Percentiles rank a stretch among this genome's conserved stretches.
These are phyloP conservation scores for Carex littledalei DNA, from an alignment of 176 grass and related monocot genomes.

Conservation along the genomic window DNA sequence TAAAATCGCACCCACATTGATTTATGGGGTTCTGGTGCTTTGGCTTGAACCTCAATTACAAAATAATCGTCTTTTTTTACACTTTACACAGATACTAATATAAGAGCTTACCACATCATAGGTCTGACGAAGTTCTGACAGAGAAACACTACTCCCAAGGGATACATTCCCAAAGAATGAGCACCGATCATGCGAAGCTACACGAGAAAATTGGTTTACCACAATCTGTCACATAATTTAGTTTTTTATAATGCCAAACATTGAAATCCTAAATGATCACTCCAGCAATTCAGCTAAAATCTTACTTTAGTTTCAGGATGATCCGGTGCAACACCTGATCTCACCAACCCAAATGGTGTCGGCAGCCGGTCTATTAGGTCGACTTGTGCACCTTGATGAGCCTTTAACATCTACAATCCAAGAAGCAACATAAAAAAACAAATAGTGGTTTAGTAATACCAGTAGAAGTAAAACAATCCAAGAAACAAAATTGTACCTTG, in stretches of 20 bases:
- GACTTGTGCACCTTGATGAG: constrained; percentile 45
- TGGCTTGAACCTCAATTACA: background rate
- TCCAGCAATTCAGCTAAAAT: background rate
- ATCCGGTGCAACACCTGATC: constrained; percentile 86
- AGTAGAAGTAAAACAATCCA: background rate
- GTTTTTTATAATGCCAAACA: constrained; percentile 17
- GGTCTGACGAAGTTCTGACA: constrained; percentile 51
- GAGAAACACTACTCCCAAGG: constrained; percentile 56
- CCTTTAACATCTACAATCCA: constrained; percentile 67
- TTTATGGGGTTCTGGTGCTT: background rate
- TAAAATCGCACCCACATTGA: background rate
- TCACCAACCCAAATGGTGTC: constrained; percentile 80
- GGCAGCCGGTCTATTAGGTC: constrained; percentile 83
- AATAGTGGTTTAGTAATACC: background rate
- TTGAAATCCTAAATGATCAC: background rate
- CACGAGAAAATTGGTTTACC: constrained; percentile 94
- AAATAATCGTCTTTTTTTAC: background rate
- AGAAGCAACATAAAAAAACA: background rate
- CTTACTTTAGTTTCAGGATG: constrained; percentile 89
- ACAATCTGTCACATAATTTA: constrained; percentile 76
- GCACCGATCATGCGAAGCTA: constrained; percentile 58
- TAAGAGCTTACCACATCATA: constrained; percentile 73
- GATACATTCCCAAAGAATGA: constrained; percentile 85
- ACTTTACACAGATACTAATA: background rate
- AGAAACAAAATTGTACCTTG: constrained; percentile 36